Percentiles rank a stretch among this genome's conserved stretches.
Evolutionary conservation across 768 basidiomycete species (phyloP).

Genomic region (Xanthoconium stramineum): DNA sequence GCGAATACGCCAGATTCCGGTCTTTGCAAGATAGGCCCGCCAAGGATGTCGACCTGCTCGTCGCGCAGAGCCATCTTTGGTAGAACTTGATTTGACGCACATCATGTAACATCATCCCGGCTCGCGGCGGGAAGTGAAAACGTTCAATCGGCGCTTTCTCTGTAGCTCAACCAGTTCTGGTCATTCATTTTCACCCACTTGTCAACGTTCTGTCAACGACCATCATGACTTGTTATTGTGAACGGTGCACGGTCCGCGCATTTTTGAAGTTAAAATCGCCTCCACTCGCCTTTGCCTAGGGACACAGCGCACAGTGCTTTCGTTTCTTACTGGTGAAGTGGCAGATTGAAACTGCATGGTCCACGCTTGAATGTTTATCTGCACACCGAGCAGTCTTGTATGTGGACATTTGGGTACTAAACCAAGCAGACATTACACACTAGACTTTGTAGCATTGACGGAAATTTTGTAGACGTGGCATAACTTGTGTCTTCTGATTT

Average conservation of each 20-base stretch:
- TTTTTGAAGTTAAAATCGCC: not conserved
- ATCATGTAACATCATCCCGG: constrained; percentile 5
- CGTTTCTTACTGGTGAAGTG: constrained; percentile 78
- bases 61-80: constrained; percentile 48
- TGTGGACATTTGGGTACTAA: constrained; percentile 81
- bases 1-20: constrained; percentile 27
- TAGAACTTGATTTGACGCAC: constrained; percentile 15
- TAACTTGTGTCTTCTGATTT: not conserved
- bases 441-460: not conserved
- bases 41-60: constrained; percentile 73
- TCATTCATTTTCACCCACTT: not conserved
- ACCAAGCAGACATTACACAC: constrained; percentile 41
- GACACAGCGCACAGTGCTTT: constrained; percentile 71
- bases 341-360: constrained; percentile 60
- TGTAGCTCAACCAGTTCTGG: not conserved
- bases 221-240: not conserved
- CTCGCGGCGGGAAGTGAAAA: constrained; percentile 20
- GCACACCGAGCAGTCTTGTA: constrained; percentile 26
- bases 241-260: no score
- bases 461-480: not conserved
- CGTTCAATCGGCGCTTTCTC: constrained; percentile 21
- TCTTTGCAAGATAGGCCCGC: constrained; percentile 46
- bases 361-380: constrained; percentile 75
- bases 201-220: not conserved
- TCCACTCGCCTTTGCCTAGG: constrained; percentile 74